These are phyloP conservation scores for Diddensiella caesifluorescens DNA, from an alignment of 805 yeast species.

Conservation along the genomic window DNA sequence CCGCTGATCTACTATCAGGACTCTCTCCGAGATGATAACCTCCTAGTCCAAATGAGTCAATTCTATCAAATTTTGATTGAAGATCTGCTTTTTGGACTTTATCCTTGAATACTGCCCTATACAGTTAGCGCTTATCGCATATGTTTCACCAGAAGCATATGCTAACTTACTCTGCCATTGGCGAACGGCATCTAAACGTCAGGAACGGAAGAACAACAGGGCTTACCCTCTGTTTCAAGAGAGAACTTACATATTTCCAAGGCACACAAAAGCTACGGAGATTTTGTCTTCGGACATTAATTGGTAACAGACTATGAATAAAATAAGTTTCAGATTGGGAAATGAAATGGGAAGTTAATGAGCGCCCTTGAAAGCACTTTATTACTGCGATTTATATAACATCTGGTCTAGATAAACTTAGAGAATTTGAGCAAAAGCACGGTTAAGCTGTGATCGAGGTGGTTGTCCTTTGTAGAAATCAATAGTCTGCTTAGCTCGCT, in stretches of 20 bases:
- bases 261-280: slow-evolving; percentile 78
- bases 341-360: neutral
- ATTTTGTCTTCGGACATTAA: slow-evolving; percentile 10
- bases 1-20: slow-evolving; percentile 72
- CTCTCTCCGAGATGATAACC: slow-evolving; percentile 77
- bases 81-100: slow-evolving; percentile 49
- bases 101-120: slow-evolving; percentile 65
- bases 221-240: no score
- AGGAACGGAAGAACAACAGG: no score
- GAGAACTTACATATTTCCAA: slow-evolving; percentile 79
- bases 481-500: slow-evolving; percentile 74
- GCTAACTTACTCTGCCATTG: slow-evolving; percentile 75
- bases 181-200: slow-evolving; percentile 82
- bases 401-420: no score
- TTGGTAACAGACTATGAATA: neutral
- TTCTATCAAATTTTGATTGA: slow-evolving; percentile 40
- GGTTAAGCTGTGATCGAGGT: slow-evolving; percentile 69
- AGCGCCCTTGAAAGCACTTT: neutral
- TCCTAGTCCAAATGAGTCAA: slow-evolving; percentile 88
- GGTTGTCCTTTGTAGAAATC: slow-evolving; percentile 75
- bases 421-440: slow-evolving; percentile 50
- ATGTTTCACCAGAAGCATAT: neutral
- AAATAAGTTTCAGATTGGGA: neutral
- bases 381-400: no score
- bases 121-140: neutral